A percentile compares a stretch with the other conserved stretches of the same genome.
Conservation (phyloP, 371 early-diverging fungal species). For the Lichtheimia ornata region DNA sequence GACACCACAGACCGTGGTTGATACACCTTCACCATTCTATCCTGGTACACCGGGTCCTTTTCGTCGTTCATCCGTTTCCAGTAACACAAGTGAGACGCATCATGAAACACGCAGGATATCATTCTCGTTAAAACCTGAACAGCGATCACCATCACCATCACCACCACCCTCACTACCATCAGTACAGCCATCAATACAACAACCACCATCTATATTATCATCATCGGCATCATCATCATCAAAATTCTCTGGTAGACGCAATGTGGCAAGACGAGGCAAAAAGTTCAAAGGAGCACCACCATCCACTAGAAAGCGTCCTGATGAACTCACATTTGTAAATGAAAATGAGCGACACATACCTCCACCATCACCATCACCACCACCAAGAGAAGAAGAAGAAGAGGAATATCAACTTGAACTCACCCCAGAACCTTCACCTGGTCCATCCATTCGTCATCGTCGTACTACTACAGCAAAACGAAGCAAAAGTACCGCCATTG, state of each 20-base stretch:
- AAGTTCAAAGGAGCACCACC: no score
- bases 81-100: not conserved
- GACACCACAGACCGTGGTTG: not conserved
- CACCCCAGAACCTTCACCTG: not conserved
- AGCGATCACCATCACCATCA: not conserved
- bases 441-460: no score
- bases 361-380: not conserved
- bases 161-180: not conserved
- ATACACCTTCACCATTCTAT: conserved; percentile 1
- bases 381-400: no score
- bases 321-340: no score
- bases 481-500: no score
- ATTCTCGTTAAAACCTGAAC: no score
- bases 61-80: not conserved
- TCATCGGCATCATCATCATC: not conserved
- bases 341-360: not conserved
- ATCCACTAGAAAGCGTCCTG: no score
- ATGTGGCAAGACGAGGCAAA: no score
- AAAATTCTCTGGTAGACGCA: no score
- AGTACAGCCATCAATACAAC: not conserved
- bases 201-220: not conserved
- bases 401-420: not conserved
- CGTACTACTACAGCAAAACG: no score
- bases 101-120: not conserved
- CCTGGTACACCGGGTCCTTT: no score